These are phyloP conservation scores for Oryza glaberrima DNA, from an alignment of 176 grass and related monocot species.

Conservation along the genomic window DNA sequence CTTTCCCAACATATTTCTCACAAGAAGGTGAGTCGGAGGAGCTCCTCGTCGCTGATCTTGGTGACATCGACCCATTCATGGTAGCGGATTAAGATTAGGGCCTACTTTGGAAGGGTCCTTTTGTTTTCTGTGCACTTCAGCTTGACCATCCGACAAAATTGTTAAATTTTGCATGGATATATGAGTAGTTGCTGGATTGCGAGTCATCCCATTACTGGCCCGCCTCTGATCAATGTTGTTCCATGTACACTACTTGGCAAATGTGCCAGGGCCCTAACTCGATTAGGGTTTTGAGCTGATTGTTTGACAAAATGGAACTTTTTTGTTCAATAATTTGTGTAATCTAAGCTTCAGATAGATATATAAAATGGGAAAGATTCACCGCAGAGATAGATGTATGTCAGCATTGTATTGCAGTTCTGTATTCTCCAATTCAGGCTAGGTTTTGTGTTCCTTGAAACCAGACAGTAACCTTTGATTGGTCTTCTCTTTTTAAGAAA, in stretches of 20 bases:
- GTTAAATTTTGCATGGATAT: slow-evolving; percentile 45
- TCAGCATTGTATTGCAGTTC: neutral
- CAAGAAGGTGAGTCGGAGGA: slow-evolving; percentile 68
- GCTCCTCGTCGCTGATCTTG: slow-evolving; percentile 70
- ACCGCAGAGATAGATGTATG: slow-evolving; percentile 2
- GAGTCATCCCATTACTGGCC: slow-evolving; percentile 27
- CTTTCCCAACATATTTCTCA: slow-evolving; percentile 86
- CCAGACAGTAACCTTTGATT: neutral
- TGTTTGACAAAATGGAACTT: slow-evolving; percentile 40
- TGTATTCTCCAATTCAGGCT: neutral
- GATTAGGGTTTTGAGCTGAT: slow-evolving; percentile 48
- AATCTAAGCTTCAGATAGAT: slow-evolving; percentile 36
- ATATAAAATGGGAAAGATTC: slow-evolving; percentile 40
- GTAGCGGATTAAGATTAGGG: slow-evolving; percentile 58
- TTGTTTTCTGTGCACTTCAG: slow-evolving; percentile 33
- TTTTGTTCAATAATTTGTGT: slow-evolving; percentile 54
- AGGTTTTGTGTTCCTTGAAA: neutral
- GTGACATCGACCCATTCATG: slow-evolving; percentile 89
- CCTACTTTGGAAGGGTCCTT: neutral
- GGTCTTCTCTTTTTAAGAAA: neutral
- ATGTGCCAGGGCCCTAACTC: slow-evolving; percentile 32
- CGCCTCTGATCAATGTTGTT: slow-evolving; percentile 48
- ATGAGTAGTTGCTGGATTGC: slow-evolving; percentile 26
- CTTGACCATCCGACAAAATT: slow-evolving; percentile 25
- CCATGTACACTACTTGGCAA: slow-evolving; percentile 53